These are phyloP conservation scores for Phytophthora boehmeriae DNA, from an alignment of 352 stramenopile species.

Conservation along the genomic window DNA sequence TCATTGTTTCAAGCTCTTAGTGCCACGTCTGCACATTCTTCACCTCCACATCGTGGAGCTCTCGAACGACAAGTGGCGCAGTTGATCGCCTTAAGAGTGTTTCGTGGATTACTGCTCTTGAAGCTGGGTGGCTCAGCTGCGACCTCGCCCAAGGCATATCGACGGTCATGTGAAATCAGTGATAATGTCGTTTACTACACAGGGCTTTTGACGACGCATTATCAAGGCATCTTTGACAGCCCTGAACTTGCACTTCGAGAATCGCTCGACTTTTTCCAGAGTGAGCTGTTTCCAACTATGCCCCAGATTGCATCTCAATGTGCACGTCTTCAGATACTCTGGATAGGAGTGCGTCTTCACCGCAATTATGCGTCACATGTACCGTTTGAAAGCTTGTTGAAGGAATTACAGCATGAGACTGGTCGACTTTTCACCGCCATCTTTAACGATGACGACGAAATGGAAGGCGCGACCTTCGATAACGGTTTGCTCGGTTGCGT, in stretches of 20 bases:
- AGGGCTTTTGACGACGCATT: conserved; percentile 58
- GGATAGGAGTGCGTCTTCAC: conserved; percentile 55
- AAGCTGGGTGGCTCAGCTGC: conserved; percentile 39
- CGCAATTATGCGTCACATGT: conserved; percentile 35
- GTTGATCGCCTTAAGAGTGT: conserved; percentile 65
- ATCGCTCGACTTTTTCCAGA: conserved; percentile 66
- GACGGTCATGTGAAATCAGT: conserved; percentile 31
- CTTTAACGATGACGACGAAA: conserved; percentile 29
- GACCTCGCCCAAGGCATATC: conserved; percentile 35
- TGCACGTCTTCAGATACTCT: conserved; percentile 64
- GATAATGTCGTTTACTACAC: conserved; percentile 59
- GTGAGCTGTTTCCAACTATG: conserved; percentile 55
- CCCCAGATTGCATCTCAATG: conserved; percentile 50
- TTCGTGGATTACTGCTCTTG: conserved; percentile 52
- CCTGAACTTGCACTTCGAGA: conserved; percentile 51
- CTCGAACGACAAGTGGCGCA: conserved; percentile 55
- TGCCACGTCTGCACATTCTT: conserved; percentile 5
- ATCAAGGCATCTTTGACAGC: conserved; percentile 44
- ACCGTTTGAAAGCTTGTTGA: conserved; percentile 42
- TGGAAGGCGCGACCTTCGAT: conserved; percentile 42
- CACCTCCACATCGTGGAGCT: conserved; percentile 3
- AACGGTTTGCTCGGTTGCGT: conserved; percentile 45
- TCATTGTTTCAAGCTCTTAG: conserved; percentile 59
- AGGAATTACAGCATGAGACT: conserved; percentile 49
- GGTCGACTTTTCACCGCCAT: conserved; percentile 26